These are phyloP conservation scores for Monosporascus cannonballus DNA, from an alignment of 2,329 filamentous ascomycete species.

Conservation along the genomic window DNA sequence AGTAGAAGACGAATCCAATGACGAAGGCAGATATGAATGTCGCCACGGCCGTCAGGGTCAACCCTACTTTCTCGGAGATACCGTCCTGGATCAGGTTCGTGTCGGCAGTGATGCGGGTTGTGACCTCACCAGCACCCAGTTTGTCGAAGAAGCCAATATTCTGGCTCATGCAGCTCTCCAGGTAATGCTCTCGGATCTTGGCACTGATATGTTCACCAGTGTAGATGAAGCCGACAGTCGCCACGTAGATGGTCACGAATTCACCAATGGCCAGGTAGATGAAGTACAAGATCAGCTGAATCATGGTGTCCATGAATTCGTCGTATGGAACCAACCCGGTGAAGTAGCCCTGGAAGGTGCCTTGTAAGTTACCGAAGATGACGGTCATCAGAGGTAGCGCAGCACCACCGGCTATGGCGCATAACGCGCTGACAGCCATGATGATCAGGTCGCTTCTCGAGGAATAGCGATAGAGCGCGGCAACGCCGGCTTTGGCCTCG, in stretches of 20 bases:
- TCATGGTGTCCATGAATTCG: conserved; percentile 55
- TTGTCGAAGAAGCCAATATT: conserved; percentile 95
- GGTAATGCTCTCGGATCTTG: conserved; percentile 76
- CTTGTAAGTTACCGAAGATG: conserved; percentile 71
- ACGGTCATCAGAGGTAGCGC: conserved; percentile 76
- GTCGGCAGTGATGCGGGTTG: conserved; percentile 88
- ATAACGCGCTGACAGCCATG: conserved; percentile 53
- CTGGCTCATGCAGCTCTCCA: conserved; percentile 76
- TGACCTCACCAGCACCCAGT: conserved; percentile 86
- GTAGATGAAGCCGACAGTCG: conserved; percentile 86
- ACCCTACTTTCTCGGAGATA: conserved; percentile 80
- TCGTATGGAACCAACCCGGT: conserved; percentile 37
- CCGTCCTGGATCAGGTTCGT: conserved; percentile 92
- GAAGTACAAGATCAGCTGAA: conserved; percentile 69
- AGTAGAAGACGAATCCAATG: conserved; percentile 85
- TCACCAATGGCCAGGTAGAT: conserved; percentile 78
- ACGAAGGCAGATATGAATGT: conserved; percentile 86
- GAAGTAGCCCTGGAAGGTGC: conserved; percentile 63
- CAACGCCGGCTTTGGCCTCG: conserved; percentile 56
- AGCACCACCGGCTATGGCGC: conserved; percentile 66
- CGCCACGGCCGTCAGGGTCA: conserved; percentile 69
- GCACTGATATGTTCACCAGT: conserved; percentile 72
- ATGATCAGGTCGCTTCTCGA: conserved; percentile 59
- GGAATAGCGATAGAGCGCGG: conserved; percentile 64
- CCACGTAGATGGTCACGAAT: conserved; percentile 71